Evolutionary conservation across 1,284 basidiomycete genomes (phyloP), one percentile per base, ranked within the genome.

Genomic region (Puccinia horiana): DNA sequence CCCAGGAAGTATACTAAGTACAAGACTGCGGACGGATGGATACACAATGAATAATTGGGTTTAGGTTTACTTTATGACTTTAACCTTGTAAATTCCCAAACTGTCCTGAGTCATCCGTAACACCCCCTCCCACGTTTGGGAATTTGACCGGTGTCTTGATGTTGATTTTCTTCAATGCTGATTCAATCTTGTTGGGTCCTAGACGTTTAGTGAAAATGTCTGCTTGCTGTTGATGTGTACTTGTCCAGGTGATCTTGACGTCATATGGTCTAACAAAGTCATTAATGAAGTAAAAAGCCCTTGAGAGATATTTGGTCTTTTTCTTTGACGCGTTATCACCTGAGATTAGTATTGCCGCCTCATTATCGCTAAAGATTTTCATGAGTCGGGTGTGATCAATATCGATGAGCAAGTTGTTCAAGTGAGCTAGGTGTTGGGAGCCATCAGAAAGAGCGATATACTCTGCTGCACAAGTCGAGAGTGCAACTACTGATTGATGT

Each of bases 211-310:
- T 72, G 29, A 72, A 49, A 23, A 72, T 72, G 16, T 72, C 69
- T 11, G 69, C 69, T 0, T 29, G 9, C 23, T 72, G 69, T 5
- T 72, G 20, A 2, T 20, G 29, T 1, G 69, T 49, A 4, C 11
- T 49, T 1, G 49, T 72, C 69, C 69, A 72, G 2, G 20, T 20
- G 2, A 72, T 47, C 14, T 54, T 72, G 26, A 72, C 37, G 12
- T 49, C 29, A 16, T 72, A 29, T 9, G 47, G 14, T 20, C 69
- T 9, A 5, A 72, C n/a, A 72, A 72, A 72, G 16, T 72, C 49
- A 16, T 72, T 72, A 23, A 72, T 54, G 23, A 72, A 72, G 23
- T 49, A 72, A 14, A 72, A 72, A 3, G 69, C 69, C 1, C 69
- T 2, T 12, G 12, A 6, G 1, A 72, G 23, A 37, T 72, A 72